phyloP scores from a whole-genome alignment of 352 stramenopile species.

The Globisporangium okanoganense region DNA sequence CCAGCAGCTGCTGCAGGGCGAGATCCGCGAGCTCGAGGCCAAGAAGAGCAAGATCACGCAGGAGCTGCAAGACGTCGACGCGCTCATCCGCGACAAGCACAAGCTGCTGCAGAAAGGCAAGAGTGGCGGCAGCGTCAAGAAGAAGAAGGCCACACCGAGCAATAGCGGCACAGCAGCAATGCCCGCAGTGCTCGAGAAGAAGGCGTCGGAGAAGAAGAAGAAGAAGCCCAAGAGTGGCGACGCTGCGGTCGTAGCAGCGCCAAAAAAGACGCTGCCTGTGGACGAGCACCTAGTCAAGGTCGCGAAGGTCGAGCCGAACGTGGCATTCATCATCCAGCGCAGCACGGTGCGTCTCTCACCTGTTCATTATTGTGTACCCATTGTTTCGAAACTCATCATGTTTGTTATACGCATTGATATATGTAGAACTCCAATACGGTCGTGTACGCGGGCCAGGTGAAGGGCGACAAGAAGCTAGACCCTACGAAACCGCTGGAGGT shows the following conservation, averaged over 20 bases:
- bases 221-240: constrained; percentile 9
- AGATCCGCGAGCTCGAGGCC: constrained; percentile 65
- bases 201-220: constrained; percentile 28
- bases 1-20: constrained; percentile 45
- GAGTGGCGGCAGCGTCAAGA: constrained; percentile 26
- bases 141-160: constrained; percentile 35
- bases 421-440: constrained; percentile 85
- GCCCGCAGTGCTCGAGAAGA: constrained; percentile 25
- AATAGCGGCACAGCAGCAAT: constrained; percentile 6
- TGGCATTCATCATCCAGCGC: constrained; percentile 85
- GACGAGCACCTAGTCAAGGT: constrained; percentile 66
- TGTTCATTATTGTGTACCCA: not conserved
- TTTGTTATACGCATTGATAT: not conserved
- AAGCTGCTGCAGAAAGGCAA: constrained; percentile 48
- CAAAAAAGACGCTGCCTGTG: constrained; percentile 42
- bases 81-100: constrained; percentile 65
- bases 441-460: constrained; percentile 59
- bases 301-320: constrained; percentile 64
- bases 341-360: constrained; percentile 52
- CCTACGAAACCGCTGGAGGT: constrained; percentile 59
- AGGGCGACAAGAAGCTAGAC: constrained; percentile 43
- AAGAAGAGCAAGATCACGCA: constrained; percentile 30
- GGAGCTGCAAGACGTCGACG: constrained; percentile 18
- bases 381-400: not conserved
- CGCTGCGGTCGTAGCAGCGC: constrained; percentile 1